Evolutionary conservation across 2,329 filamentous ascomycete genomes (phyloP).

Genomic region (Phaeosphaeria sp.): DNA sequence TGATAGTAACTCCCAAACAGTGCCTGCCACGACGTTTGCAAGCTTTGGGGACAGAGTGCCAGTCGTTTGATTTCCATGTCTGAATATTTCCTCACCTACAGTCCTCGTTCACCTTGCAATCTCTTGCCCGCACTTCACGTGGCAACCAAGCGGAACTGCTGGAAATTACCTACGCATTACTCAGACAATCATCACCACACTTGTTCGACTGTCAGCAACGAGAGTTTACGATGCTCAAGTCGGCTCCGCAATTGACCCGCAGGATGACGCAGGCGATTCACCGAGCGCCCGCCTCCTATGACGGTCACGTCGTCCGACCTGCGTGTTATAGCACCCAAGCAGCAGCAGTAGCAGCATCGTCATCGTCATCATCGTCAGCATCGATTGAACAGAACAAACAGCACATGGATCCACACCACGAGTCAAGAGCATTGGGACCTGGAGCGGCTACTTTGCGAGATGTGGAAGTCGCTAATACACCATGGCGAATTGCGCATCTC

Average conservation of each 20-base stretch:
- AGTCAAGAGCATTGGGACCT: too few relatives aligned
- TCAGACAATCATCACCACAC: background rate
- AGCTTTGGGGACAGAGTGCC: background rate
- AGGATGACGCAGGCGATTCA: background rate
- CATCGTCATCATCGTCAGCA: too few relatives aligned
- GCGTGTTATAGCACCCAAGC: too few relatives aligned
- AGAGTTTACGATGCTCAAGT: background rate
- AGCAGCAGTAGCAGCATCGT: too few relatives aligned
- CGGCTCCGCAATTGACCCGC: background rate
- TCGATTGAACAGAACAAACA: background rate
- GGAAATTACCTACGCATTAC: background rate
- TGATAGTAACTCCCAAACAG: background rate
- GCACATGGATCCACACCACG: background rate
- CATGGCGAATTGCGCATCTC: constrained; percentile 17
- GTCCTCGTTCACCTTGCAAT: background rate
- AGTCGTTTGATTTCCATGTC: background rate
- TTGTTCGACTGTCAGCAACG: background rate
- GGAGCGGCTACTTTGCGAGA: background rate
- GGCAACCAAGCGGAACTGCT: background rate
- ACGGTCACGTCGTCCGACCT: background rate
- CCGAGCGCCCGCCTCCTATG: background rate
- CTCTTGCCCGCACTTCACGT: background rate
- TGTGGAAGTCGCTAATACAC: background rate
- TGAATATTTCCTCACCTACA: background rate
- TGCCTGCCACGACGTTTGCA: background rate